phyloP scores from a whole-genome alignment of 2,329 filamentous ascomycete species.

The Aspergillus tanneri region DNA sequence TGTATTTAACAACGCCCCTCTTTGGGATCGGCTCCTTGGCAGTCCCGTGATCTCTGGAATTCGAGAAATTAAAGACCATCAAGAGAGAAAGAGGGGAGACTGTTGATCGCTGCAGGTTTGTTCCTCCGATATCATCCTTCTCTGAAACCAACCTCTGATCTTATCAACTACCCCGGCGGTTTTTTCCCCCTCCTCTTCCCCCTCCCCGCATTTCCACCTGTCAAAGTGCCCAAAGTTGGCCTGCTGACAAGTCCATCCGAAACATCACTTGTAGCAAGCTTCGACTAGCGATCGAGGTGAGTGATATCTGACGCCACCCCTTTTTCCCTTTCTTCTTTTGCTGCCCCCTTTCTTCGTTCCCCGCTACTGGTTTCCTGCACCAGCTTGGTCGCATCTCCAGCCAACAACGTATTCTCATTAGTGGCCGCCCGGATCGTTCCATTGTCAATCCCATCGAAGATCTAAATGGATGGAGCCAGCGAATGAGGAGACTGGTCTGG shows the following conservation, averaged over 20 bases:
- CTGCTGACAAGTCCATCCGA: background rate
- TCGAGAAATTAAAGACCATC: too few species aligned
- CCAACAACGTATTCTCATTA: slow-evolving; percentile 18
- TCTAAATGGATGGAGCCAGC: slow-evolving; percentile 45
- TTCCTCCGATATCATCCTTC: background rate
- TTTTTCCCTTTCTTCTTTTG: background rate
- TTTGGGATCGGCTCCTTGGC: background rate
- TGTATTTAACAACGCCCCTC: background rate
- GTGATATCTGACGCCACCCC: background rate
- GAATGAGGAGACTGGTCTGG: slow-evolving; percentile 38
- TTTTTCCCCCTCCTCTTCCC: background rate
- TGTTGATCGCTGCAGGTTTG: background rate
- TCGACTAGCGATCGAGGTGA: background rate
- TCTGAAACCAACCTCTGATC: slow-evolving; percentile 7
- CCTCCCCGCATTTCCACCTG: slow-evolving; percentile 2
- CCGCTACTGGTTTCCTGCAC: slow-evolving; percentile 10
- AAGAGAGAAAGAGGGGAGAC: background rate
- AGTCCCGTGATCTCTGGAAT: slow-evolving; percentile 5
- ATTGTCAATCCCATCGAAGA: slow-evolving; percentile 14
- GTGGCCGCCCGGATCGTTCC: slow-evolving; percentile 6
- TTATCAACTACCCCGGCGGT: slow-evolving; percentile 2
- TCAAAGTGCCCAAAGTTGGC: slow-evolving; percentile 2
- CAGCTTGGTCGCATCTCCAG: slow-evolving; percentile 15
- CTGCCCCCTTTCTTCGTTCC: slow-evolving; percentile 1
- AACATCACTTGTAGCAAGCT: slow-evolving; percentile 8